A percentile compares a stretch with the other conserved stretches of the same genome.
Conservation (phyloP, 768 basidiomycete genomes). For the Clathrus columnatus region DNA sequence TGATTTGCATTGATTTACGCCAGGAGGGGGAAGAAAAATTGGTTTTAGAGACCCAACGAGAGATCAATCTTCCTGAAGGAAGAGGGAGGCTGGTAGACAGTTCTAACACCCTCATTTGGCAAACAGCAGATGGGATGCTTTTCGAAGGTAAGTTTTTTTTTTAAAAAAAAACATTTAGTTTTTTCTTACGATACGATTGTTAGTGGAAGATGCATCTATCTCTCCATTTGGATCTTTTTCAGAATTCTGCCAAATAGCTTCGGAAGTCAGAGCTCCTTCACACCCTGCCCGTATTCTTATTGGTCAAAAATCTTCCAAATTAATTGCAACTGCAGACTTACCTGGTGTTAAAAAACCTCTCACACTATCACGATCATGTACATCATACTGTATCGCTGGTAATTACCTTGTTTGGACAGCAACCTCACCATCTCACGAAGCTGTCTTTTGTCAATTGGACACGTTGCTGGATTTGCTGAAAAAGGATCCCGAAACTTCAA, state of each 20-base stretch:
- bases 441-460: slow-evolving; percentile 57
- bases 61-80: not conserved
- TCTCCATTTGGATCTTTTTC: slow-evolving; percentile 35
- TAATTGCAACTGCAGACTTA: slow-evolving; percentile 21
- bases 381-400: slow-evolving; percentile 5
- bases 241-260: slow-evolving; percentile 47
- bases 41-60: not conserved
- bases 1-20: not conserved
- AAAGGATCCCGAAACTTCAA: not conserved
- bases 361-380: slow-evolving; percentile 49
- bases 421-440: slow-evolving; percentile 70
- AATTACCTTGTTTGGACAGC: slow-evolving; percentile 9
- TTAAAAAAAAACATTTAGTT: not conserved
- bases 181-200: not conserved
- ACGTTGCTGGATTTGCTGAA: slow-evolving; percentile 18
- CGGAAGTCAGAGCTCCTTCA: not conserved
- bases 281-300: slow-evolving; percentile 33
- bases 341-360: not conserved
- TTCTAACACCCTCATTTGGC: not conserved
- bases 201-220: not conserved
- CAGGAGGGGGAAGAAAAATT: not conserved
- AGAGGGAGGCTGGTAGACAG: slow-evolving; percentile 2
- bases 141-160: not conserved
- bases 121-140: not conserved
- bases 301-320: slow-evolving; percentile 56